Evolutionary conservation across 2,329 filamentous ascomycete genomes (phyloP).

Genomic region (Colletotrichum euphorbiae): DNA sequence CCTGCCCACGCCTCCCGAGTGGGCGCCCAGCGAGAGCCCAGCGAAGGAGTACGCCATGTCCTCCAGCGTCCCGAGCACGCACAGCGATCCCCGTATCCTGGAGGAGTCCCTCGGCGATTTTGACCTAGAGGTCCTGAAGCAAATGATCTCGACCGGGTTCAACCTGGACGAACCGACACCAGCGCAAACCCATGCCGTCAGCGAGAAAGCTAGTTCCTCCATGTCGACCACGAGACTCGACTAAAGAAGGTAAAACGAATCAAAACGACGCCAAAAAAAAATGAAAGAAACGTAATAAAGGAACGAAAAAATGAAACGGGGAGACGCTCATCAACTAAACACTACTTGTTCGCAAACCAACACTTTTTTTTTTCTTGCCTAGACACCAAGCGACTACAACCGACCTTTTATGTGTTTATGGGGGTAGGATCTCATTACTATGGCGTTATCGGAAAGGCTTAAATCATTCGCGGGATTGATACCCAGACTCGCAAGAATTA

Average conservation of each 20-base stretch:
- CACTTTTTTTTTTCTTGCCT: not conserved
- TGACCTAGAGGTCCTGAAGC: conserved; percentile 26
- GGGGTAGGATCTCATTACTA: not conserved
- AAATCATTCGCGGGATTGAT: conserved; percentile 30
- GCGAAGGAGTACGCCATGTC: conserved; percentile 31
- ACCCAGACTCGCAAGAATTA: conserved; percentile 36
- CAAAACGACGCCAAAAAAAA: conserved; percentile 14
- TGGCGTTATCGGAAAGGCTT: conserved; percentile 21
- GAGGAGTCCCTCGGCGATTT: conserved; percentile 25
- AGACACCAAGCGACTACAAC: conserved; percentile 34
- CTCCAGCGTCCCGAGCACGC: conserved; percentile 7
- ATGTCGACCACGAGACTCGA: conserved; percentile 31
- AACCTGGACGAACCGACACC: conserved; percentile 31
- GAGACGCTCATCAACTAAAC: not conserved
- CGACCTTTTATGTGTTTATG: not conserved
- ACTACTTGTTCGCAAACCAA: too few relatives aligned
- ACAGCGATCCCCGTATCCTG: conserved; percentile 25
- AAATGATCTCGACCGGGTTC: conserved; percentile 35
- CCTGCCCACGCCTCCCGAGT: conserved; percentile 52
- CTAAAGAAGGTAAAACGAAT: conserved; percentile 15
- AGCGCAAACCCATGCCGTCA: conserved; percentile 9
- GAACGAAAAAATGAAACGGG: conserved; percentile 28
- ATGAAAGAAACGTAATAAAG: conserved; percentile 12
- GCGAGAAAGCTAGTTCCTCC: conserved; percentile 24
- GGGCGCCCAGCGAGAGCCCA: conserved; percentile 32